phyloP scores from a whole-genome alignment of 1,139 yeast species.

The Geotrichum reessii region DNA sequence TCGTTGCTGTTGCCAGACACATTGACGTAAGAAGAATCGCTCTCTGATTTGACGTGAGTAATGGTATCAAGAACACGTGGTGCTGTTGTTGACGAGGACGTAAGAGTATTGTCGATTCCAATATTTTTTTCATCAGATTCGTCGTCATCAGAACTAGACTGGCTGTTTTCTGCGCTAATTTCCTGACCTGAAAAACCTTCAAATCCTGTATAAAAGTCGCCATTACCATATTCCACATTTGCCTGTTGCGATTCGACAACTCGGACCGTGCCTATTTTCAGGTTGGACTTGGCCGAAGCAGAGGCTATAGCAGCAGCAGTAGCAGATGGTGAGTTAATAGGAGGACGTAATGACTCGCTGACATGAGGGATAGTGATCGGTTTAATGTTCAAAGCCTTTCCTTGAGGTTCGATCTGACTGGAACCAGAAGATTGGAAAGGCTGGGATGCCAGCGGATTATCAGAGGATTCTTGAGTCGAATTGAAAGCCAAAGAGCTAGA shows the following conservation, averaged over 20 bases:
- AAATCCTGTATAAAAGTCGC: slow-evolving; percentile 6
- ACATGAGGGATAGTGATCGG: not conserved
- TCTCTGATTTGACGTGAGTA: not conserved
- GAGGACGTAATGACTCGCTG: slow-evolving; percentile 1
- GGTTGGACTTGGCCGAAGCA: slow-evolving; percentile 6
- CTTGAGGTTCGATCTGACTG: slow-evolving; percentile 8
- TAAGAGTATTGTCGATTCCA: not conserved
- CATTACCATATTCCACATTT: not conserved
- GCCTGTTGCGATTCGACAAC: slow-evolving; percentile 12
- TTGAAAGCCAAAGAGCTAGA: not conserved
- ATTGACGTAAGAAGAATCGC: slow-evolving; percentile 7
- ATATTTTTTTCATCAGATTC: not conserved
- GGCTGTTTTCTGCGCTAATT: slow-evolving; percentile 8
- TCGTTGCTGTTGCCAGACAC: slow-evolving; percentile 7
- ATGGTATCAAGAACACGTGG: not conserved
- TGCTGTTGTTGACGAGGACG: not conserved
- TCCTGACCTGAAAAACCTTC: slow-evolving; percentile 7
- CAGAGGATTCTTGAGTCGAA: not conserved
- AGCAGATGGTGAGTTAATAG: slow-evolving; percentile 10
- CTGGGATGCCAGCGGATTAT: not conserved
- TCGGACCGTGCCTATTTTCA: slow-evolving; percentile 14
- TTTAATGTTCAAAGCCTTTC: not conserved
- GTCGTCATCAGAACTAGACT: slow-evolving; percentile 10
- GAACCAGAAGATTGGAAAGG: slow-evolving; percentile 4
- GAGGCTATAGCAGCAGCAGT: slow-evolving; percentile 16